Percentiles rank a stretch among this genome's conserved stretches.
Conservation (phyloP, 352 stramenopile genomes). For the Phytopythium kandeliae region DNA sequence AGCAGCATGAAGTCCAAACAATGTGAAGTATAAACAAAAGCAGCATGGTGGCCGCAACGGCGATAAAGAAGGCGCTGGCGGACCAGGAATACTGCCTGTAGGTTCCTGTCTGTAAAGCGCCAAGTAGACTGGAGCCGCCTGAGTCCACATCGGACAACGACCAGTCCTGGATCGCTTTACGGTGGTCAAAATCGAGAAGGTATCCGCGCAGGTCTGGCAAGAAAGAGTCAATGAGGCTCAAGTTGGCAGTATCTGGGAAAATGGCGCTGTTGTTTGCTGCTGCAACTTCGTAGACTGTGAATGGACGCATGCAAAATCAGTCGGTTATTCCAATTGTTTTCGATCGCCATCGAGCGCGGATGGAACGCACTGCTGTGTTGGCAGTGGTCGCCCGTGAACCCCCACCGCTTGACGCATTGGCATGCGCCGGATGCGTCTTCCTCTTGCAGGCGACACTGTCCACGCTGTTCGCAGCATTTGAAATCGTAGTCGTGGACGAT, state of each 20-base stretch:
- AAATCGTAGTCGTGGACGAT: constrained; percentile 70
- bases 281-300: constrained; percentile 57
- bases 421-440: constrained; percentile 63
- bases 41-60: constrained; percentile 16
- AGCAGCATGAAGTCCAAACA: constrained; percentile 42
- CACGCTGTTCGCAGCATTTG: constrained; percentile 62
- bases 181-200: constrained; percentile 37
- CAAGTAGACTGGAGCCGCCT: constrained; percentile 10
- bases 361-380: constrained; percentile 42
- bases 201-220: constrained; percentile 47
- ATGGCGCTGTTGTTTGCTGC: constrained; percentile 29
- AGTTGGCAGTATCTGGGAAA: constrained; percentile 31
- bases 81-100: constrained; percentile 52
- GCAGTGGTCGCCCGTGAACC: constrained; percentile 63
- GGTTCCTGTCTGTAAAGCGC: constrained; percentile 17
- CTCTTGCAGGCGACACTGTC: constrained; percentile 30
- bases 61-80: constrained; percentile 19
- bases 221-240: constrained; percentile 21
- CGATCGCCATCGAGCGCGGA: no score
- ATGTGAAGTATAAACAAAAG: constrained; percentile 39
- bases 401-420: constrained; percentile 58
- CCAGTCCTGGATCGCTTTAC: constrained; percentile 14
- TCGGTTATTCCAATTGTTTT: no score
- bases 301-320: background rate
- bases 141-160: background rate